Percentiles rank a stretch among this genome's conserved stretches.
These are phyloP conservation scores for Eucalyptus coolabah DNA, from an alignment of 345 rosid species.

Conservation along the genomic window DNA sequence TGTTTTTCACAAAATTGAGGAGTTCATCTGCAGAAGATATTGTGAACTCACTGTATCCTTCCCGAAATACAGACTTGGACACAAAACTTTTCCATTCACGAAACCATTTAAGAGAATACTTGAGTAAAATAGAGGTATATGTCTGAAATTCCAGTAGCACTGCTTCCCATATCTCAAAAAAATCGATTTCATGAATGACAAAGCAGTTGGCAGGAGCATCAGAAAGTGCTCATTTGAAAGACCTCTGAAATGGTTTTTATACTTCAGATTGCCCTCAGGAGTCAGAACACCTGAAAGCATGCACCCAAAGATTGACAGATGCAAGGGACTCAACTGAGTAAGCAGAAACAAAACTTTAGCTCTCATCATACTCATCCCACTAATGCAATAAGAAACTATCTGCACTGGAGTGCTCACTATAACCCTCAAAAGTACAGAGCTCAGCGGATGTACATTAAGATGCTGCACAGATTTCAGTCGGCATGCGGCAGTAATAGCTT, in stretches of 20 bases:
- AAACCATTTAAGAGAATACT: constrained; percentile 46
- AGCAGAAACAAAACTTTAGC: constrained; percentile 58
- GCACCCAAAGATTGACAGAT: constrained; percentile 56
- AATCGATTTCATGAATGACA: constrained; percentile 36
- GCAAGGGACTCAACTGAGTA: constrained; percentile 64
- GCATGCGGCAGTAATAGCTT: constrained; percentile 32
- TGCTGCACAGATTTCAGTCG: constrained; percentile 16
- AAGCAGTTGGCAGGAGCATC: constrained; percentile 65
- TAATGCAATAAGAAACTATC: constrained; percentile 48
- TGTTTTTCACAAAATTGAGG: constrained; percentile 33
- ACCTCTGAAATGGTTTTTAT: background rate
- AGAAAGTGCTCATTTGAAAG: constrained; percentile 47
- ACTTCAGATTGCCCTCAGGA: background rate
- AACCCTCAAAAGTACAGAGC: constrained; percentile 33
- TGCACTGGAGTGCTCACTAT: constrained; percentile 45
- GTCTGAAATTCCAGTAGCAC: constrained; percentile 10
- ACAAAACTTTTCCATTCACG: constrained; percentile 51
- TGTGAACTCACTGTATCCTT: constrained; percentile 33
- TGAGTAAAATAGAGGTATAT: constrained; percentile 45
- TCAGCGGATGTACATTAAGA: constrained; percentile 44
- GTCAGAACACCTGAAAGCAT: constrained; percentile 19
- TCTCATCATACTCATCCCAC: constrained; percentile 27
- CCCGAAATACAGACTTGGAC: constrained; percentile 36
- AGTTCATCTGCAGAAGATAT: constrained; percentile 41
- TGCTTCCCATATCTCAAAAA: constrained; percentile 33